Evolutionary conservation across 208 protist genomes (phyloP).

Genomic region (Trichomonas tenax): DNA sequence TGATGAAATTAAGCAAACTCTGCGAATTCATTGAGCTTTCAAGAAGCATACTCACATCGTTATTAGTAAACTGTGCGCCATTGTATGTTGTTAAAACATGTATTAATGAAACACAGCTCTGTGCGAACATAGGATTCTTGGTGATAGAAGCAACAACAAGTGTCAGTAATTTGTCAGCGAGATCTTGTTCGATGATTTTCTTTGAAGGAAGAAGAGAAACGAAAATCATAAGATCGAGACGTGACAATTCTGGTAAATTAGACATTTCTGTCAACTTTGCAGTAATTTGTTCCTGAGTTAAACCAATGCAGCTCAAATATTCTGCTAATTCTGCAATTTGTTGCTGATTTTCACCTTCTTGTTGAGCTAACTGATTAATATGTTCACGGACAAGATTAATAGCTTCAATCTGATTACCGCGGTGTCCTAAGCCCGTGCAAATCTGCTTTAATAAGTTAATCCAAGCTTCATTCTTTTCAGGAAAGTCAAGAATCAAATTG

Average conservation of each 20-base stretch:
- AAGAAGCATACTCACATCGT: not conserved
- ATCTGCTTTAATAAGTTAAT: not conserved
- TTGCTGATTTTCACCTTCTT: not conserved
- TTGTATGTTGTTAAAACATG: not conserved
- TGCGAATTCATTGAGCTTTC: not conserved
- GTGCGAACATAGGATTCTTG: not conserved
- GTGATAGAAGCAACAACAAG: not conserved
- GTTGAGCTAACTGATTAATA: not conserved
- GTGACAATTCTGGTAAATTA: not conserved
- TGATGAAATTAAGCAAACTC: not conserved
- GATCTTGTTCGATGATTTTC: not conserved
- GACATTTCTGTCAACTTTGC: not conserved
- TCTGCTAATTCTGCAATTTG: not conserved
- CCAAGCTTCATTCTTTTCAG: not conserved
- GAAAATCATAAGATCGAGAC: not conserved
- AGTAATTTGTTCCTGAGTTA: not conserved
- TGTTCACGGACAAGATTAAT: not conserved
- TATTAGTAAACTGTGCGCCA: not conserved
- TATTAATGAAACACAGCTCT: not conserved
- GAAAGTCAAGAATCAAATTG: not conserved
- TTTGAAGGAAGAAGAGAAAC: not conserved
- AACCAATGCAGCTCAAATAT: not conserved
- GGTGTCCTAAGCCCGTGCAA: not conserved
- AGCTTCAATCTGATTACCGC: not conserved
- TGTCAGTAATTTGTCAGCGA: not conserved